Percentiles rank a stretch among this genome's conserved stretches.
Evolutionary conservation across 768 basidiomycete genomes (phyloP).

Genomic region (Cystofilobasidium macerans): DNA sequence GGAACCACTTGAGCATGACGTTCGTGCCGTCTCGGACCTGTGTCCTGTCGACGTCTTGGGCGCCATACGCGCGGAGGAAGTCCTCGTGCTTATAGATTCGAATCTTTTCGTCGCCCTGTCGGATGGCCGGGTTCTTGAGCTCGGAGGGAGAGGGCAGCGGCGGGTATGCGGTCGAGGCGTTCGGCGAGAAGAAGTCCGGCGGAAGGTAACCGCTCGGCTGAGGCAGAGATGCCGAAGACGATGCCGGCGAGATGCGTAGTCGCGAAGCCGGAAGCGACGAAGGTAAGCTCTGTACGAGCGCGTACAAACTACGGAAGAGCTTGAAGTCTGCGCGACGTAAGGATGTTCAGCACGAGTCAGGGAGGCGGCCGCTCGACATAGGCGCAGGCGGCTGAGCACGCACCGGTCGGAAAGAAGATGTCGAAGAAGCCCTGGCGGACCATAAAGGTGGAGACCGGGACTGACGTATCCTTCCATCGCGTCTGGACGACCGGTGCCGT

Average conservation of each 20-base stretch:
- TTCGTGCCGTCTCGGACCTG: slow-evolving; percentile 70
- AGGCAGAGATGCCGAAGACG: slow-evolving; percentile 39
- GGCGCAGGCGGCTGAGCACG: slow-evolving; percentile 17
- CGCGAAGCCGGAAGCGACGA: slow-evolving; percentile 12
- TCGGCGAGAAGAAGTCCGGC: slow-evolving; percentile 57
- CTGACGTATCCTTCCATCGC: slow-evolving; percentile 66
- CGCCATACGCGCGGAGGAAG: slow-evolving; percentile 73
- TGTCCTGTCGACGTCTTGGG: slow-evolving; percentile 53
- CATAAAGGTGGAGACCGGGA: slow-evolving; percentile 79
- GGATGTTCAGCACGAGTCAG: slow-evolving; percentile 48
- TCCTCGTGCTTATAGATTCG: slow-evolving; percentile 78
- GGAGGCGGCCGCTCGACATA: neutral
- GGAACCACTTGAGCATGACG: slow-evolving; percentile 73
- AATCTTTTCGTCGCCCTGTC: slow-evolving; percentile 52
- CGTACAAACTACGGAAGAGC: slow-evolving; percentile 12
- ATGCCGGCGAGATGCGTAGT: slow-evolving; percentile 43
- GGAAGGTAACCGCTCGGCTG: neutral
- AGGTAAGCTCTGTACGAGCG: slow-evolving; percentile 14
- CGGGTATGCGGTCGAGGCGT: slow-evolving; percentile 24
- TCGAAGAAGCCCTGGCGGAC: slow-evolving; percentile 96
- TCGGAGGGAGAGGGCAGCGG: neutral
- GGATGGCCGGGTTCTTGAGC: slow-evolving; percentile 42
- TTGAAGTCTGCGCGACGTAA: slow-evolving; percentile 1
- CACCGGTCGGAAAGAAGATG: slow-evolving; percentile 86
- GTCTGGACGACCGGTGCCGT: slow-evolving; percentile 94